Conservation (phyloP, 805 yeast genomes). For the Cyberlindnera saturnus region DNA sequence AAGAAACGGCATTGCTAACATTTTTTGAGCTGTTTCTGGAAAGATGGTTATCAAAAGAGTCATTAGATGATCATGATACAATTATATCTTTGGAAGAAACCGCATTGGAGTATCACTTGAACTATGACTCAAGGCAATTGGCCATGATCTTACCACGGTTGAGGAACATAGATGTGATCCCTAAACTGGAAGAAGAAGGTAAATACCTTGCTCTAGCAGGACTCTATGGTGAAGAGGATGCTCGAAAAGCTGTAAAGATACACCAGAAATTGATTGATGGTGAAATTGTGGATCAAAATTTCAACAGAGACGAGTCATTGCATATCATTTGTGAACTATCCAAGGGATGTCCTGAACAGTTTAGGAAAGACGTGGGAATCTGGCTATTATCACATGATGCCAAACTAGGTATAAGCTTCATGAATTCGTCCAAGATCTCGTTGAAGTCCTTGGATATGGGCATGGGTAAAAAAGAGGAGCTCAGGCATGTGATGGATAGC, state of each 20-base stretch:
- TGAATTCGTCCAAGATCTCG: conserved; percentile 13
- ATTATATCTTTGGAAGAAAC: conserved; percentile 15
- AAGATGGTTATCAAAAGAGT: conserved; percentile 18
- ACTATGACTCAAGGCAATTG: conserved; percentile 9
- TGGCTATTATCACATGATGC: conserved; percentile 19
- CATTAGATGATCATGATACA: conserved; percentile 8
- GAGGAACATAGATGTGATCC: conserved; percentile 2
- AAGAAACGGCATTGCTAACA: conserved; percentile 14
- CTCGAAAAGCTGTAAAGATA: conserved; percentile 6
- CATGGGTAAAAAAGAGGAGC: conserved; percentile 12
- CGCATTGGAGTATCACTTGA: conserved; percentile 7
- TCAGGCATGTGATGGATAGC: conserved; percentile 9
- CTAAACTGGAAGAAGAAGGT: conserved; percentile 6
- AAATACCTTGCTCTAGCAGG: conserved; percentile 12
- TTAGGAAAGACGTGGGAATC: conserved; percentile 13
- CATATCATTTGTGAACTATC: conserved; percentile 9
- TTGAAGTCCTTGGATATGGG: conserved; percentile 8
- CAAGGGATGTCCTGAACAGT: conserved; percentile 8
- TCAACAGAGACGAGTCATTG: conserved; percentile 6
- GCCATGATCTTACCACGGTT: conserved; percentile 2
- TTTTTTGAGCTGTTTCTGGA: conserved; percentile 18
- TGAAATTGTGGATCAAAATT: conserved; percentile 6
- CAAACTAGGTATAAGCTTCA: conserved; percentile 17
- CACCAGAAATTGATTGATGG: conserved; percentile 12
- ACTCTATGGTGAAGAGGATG: conserved; percentile 2